A percentile compares a stretch with the other conserved stretches of the same genome.
These are phyloP conservation scores for Hypoxylon perforatum DNA, from an alignment of 495 filamentous ascomycete genomes.

Conservation along the genomic window DNA sequence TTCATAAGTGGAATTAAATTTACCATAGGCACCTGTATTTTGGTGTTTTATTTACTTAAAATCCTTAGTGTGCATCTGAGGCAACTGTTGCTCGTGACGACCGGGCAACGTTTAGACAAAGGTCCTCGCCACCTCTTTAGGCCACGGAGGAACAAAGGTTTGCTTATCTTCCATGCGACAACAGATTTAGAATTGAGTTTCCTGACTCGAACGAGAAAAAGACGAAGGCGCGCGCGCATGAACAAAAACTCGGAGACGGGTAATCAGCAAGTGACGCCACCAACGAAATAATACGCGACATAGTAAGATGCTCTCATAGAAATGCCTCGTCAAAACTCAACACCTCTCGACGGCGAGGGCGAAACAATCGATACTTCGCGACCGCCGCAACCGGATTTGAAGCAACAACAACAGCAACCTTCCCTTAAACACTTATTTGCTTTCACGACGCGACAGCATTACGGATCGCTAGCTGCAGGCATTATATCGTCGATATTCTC, in stretches of 20 bases:
- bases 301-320: neutral
- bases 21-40: too few species aligned
- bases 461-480: slow-evolving; percentile 59
- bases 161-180: neutral
- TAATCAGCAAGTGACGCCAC: neutral
- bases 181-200: neutral
- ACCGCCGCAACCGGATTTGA: slow-evolving; percentile 47
- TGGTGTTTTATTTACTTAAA: too few species aligned
- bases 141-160: neutral
- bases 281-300: neutral
- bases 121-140: neutral
- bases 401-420: slow-evolving; percentile 22
- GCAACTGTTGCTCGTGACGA: slow-evolving; percentile 8
- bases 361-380: neutral
- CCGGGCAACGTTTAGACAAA: slow-evolving; percentile 20
- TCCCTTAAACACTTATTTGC: slow-evolving; percentile 67
- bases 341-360: neutral
- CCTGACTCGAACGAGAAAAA: neutral
- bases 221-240: too few species aligned
- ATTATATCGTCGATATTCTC: slow-evolving; percentile 67
- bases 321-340: slow-evolving; percentile 2
- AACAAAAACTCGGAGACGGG: neutral
- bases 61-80: neutral
- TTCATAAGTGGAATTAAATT: too few species aligned
- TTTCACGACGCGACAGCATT: slow-evolving; percentile 75